phyloP scores from a whole-genome alignment of 2,329 filamentous ascomycete species.

The Pyrenochaeta sp. region DNA sequence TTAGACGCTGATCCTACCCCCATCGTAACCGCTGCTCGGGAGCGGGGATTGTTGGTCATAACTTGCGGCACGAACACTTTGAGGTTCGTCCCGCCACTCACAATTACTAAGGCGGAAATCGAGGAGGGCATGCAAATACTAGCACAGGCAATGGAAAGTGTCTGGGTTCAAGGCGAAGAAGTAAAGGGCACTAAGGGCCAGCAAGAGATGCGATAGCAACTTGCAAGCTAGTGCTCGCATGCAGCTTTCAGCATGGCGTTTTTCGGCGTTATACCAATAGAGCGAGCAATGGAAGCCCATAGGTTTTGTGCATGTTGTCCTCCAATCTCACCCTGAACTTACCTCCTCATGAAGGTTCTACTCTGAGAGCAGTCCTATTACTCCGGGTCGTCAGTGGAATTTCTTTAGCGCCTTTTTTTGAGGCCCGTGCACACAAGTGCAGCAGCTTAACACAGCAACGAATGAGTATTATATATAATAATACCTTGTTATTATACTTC shows the following conservation, averaged over 20 bases:
- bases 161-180: constrained; percentile 54
- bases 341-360: no score
- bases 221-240: background rate
- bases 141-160: constrained; percentile 69
- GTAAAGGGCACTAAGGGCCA: constrained; percentile 44
- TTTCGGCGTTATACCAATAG: constrained; percentile 7
- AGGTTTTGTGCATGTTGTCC: no score
- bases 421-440: no score
- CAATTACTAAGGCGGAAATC: constrained; percentile 83
- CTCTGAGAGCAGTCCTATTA: no score
- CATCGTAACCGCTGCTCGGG: constrained; percentile 84
- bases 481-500: no score
- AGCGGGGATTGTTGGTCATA: constrained; percentile 88
- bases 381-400: no score
- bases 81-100: constrained; percentile 87
- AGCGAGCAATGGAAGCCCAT: background rate
- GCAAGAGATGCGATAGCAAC: constrained; percentile 41
- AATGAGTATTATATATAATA: no score
- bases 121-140: constrained; percentile 78
- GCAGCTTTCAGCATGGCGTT: constrained; percentile 30
- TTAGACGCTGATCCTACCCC: constrained; percentile 74
- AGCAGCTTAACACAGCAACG: no score
- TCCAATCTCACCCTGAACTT: no score
- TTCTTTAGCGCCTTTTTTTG: no score
- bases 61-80: constrained; percentile 93